A percentile compares a stretch with the other conserved stretches of the same genome.
Evolutionary conservation across 2,329 filamentous ascomycete species (phyloP).

Genomic region (Sporothrix humicola): DNA sequence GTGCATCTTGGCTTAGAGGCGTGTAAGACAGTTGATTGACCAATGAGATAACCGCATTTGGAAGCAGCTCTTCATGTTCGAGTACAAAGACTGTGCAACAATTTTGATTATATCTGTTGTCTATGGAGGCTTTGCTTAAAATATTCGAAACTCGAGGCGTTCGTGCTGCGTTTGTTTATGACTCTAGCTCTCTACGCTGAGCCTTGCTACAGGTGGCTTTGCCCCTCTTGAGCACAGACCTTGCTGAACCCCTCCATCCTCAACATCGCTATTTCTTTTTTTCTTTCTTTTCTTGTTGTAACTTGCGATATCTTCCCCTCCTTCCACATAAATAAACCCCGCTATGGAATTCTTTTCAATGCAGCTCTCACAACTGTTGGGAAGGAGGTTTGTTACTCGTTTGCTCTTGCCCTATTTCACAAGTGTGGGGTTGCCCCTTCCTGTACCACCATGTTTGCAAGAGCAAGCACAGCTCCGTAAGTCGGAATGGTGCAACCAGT

Average conservation of each 20-base stretch:
- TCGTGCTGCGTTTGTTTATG: neutral
- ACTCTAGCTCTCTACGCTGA: neutral
- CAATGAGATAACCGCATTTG: neutral
- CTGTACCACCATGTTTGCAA: neutral
- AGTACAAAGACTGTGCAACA: neutral
- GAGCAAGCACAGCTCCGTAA: neutral
- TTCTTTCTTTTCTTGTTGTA: neutral
- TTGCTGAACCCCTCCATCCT: neutral
- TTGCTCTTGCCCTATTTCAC: neutral
- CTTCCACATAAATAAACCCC: neutral
- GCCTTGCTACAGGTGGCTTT: neutral
- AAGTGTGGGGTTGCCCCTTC: conserved; percentile 11
- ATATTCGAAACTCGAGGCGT: no score
- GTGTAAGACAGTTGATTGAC: conserved; percentile 7
- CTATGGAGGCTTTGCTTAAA: no score
- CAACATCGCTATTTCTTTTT: neutral
- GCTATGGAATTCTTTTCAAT: neutral
- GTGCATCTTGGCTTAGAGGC: neutral
- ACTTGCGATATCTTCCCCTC: neutral
- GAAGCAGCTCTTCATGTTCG: neutral
- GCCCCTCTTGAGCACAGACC: conserved; percentile 16
- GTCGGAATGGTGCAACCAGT: neutral
- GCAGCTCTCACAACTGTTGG: neutral
- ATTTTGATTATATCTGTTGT: no score
- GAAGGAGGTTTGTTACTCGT: neutral